Conservation (phyloP, 169 alveolate species). For the Amoebophrya sp. region DNA sequence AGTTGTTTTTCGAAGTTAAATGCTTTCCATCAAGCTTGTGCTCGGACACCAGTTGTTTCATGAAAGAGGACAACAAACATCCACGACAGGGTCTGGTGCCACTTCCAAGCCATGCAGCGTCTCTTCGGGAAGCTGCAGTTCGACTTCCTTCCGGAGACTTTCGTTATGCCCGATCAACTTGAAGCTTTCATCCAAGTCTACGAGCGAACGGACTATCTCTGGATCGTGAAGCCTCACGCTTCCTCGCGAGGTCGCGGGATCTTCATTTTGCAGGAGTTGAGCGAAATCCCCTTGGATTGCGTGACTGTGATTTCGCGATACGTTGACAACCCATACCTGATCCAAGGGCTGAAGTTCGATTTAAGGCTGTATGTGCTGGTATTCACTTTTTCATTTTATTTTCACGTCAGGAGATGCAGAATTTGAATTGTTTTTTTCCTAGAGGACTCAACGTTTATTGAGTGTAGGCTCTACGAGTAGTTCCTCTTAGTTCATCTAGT, state of each 20-base stretch:
- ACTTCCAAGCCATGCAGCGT: constrained; percentile 55
- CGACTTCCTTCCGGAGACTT: constrained; percentile 61
- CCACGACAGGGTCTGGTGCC: constrained; percentile 51
- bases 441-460: no score
- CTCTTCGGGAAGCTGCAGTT: constrained; percentile 50
- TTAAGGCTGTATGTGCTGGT: constrained; percentile 73
- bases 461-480: no score
- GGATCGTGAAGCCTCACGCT: constrained; percentile 57
- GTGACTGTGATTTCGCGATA: constrained; percentile 56
- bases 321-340: constrained; percentile 48
- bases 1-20: no score
- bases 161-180: constrained; percentile 58
- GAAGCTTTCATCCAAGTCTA: constrained; percentile 38
- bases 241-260: constrained; percentile 62
- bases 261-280: constrained; percentile 45
- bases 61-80: no score
- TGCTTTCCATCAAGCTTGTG: no score
- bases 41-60: no score
- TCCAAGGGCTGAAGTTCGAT: constrained; percentile 65
- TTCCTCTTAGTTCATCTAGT: no score
- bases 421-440: no score
- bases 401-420: no score
- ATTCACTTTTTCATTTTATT: no score
- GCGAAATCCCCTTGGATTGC: constrained; percentile 52
- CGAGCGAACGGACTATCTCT: constrained; percentile 36